phyloP scores from a whole-genome alignment of 2,329 filamentous ascomycete genomes.

The Alternaria brassicicola region DNA sequence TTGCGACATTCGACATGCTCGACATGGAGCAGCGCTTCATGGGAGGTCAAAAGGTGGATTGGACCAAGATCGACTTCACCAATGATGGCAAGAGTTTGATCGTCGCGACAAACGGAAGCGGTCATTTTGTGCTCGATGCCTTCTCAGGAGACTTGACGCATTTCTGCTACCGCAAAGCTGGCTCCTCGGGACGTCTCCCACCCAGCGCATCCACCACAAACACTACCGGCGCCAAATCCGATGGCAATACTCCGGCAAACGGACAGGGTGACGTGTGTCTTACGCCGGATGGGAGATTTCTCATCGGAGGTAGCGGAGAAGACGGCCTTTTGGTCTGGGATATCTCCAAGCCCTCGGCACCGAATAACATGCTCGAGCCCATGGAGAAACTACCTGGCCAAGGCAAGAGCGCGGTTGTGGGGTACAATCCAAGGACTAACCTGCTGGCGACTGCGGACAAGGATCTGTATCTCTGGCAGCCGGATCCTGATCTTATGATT shows the following conservation, averaged over 20 bases:
- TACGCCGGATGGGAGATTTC: slow-evolving; percentile 84
- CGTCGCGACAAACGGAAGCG: slow-evolving; percentile 79
- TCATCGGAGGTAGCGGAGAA: slow-evolving; percentile 76
- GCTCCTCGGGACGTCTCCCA: slow-evolving; percentile 53
- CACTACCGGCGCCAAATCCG: slow-evolving; percentile 60
- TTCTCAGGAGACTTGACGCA: slow-evolving; percentile 82
- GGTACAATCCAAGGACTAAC: slow-evolving; percentile 90
- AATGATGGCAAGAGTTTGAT: slow-evolving; percentile 92
- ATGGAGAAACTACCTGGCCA: slow-evolving; percentile 67
- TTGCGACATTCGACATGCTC: slow-evolving; percentile 81
- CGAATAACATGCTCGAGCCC: slow-evolving; percentile 67
- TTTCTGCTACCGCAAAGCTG: slow-evolving; percentile 63
- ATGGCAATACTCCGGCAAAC: slow-evolving; percentile 41
- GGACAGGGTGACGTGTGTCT: slow-evolving; percentile 82
- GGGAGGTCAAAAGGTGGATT: slow-evolving; percentile 63
- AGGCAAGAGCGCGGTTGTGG: slow-evolving; percentile 73
- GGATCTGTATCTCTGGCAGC: slow-evolving; percentile 64
- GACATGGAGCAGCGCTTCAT: slow-evolving; percentile 61
- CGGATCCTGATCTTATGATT: slow-evolving; percentile 52
- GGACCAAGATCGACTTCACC: slow-evolving; percentile 93
- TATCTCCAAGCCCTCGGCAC: slow-evolving; percentile 58
- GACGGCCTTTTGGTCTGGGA: slow-evolving; percentile 88
- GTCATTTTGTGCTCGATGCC: slow-evolving; percentile 92
- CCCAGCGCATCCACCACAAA: slow-evolving; percentile 53
- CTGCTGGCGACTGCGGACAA: slow-evolving; percentile 89